Conservation (phyloP, 306 rosid species). For the Casuarina glauca region DNA sequence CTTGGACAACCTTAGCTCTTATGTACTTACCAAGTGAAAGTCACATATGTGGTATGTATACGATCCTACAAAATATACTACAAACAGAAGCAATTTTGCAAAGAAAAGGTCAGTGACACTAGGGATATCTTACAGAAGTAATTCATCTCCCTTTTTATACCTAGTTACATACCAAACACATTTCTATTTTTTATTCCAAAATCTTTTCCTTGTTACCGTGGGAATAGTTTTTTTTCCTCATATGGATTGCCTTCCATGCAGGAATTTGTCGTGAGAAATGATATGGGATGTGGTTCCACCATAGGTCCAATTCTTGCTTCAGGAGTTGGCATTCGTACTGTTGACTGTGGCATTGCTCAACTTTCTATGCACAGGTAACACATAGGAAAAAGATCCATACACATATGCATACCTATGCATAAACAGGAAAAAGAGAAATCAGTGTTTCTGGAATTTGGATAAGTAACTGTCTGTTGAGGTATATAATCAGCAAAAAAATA, state of each 20-base stretch:
- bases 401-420: not conserved
- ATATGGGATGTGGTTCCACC: constrained; percentile 99
- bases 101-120: not conserved
- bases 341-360: constrained; percentile 97
- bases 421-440: not conserved
- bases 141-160: not conserved
- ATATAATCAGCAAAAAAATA: not conserved
- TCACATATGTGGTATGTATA: not conserved
- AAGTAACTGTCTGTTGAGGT: not conserved
- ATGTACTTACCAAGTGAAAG: not conserved
- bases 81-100: not conserved
- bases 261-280: constrained; percentile 98
- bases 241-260: constrained; percentile 21
- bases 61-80: not conserved
- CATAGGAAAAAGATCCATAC: not conserved
- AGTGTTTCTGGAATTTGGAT: not conserved
- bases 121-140: not conserved
- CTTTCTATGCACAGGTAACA: constrained; percentile 98
- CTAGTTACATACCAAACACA: not conserved
- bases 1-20: not conserved
- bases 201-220: constrained; percentile 1
- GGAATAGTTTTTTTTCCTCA: not conserved
- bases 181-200: constrained; percentile 10
- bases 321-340: constrained; percentile 91
- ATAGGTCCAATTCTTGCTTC: constrained; percentile 97